phyloP scores from a whole-genome alignment of 129 eudicot species.

The Chrysanthemum makinoi region DNA sequence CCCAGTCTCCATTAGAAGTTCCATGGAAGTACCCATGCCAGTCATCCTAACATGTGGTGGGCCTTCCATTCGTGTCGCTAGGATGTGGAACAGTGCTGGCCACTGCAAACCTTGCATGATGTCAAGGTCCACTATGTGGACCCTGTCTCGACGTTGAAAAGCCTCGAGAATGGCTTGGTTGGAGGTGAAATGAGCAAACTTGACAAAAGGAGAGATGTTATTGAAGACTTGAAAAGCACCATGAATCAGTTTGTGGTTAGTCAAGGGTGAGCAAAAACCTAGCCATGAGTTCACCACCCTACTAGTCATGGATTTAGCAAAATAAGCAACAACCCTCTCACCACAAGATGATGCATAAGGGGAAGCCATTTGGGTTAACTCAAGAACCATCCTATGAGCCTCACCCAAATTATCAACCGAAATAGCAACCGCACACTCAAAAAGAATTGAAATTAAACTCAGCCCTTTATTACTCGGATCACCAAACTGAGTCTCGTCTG shows the following conservation, averaged over 20 bases:
- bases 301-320: constrained; percentile 75
- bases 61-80: constrained; percentile 76
- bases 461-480: constrained; percentile 38
- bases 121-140: constrained; percentile 79
- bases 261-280: constrained; percentile 66
- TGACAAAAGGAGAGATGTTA: constrained; percentile 69
- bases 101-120: constrained; percentile 94
- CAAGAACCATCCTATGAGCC: constrained; percentile 74
- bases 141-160: constrained; percentile 51
- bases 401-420: constrained; percentile 84
- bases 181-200: constrained; percentile 82
- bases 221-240: constrained; percentile 65
- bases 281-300: constrained; percentile 79
- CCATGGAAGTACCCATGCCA: constrained; percentile 66
- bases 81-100: constrained; percentile 81
- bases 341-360: constrained; percentile 79
- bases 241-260: constrained; percentile 54
- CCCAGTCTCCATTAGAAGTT: constrained; percentile 56
- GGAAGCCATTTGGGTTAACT: constrained; percentile 68
- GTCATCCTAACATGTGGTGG: constrained; percentile 79
- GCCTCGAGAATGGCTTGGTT: constrained; percentile 88
- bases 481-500: constrained; percentile 3
- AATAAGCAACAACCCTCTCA: constrained; percentile 77
- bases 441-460: constrained; percentile 42
- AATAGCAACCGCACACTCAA: constrained; percentile 85